These are phyloP conservation scores for Bolboschoenoplectus hybrid DNA, from an alignment of 202 grass and related monocot genomes.

Conservation along the genomic window DNA sequence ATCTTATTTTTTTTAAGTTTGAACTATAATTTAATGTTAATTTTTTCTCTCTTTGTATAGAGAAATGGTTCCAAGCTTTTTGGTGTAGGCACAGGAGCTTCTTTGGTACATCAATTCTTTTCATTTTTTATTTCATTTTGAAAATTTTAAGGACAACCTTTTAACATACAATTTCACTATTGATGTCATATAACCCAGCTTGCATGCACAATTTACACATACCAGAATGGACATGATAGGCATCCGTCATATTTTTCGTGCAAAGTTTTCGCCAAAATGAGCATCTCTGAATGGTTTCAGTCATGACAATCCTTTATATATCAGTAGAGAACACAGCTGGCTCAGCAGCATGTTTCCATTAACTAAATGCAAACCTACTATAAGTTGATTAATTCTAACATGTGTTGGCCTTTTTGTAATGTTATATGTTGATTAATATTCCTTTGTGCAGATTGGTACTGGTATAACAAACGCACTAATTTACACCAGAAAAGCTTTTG, in stretches of 20 bases:
- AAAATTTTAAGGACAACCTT: conserved; percentile 25
- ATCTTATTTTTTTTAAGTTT: conserved; percentile 19
- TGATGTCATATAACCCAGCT: neutral
- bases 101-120: conserved; percentile 55
- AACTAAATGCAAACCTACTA: conserved; percentile 6
- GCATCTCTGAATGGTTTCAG: neutral
- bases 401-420: neutral
- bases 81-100: conserved; percentile 73
- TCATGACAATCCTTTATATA: neutral
- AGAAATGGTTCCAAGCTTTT: conserved; percentile 88
- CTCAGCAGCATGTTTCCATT: neutral
- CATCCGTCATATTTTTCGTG: neutral
- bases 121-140: conserved; percentile 23
- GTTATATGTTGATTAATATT: conserved; percentile 26
- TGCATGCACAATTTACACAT: neutral
- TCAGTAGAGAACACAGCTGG: neutral
- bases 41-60: conserved; percentile 52
- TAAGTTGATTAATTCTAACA: conserved; percentile 3
- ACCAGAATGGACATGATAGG: neutral
- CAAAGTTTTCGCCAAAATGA: neutral
- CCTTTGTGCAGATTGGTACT: conserved; percentile 61
- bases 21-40: conserved; percentile 5
- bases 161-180: neutral
- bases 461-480: conserved; percentile 66
- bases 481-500: conserved; percentile 58